These are phyloP conservation scores for Senna tora DNA, from an alignment of 306 rosid genomes.

Conservation along the genomic window DNA sequence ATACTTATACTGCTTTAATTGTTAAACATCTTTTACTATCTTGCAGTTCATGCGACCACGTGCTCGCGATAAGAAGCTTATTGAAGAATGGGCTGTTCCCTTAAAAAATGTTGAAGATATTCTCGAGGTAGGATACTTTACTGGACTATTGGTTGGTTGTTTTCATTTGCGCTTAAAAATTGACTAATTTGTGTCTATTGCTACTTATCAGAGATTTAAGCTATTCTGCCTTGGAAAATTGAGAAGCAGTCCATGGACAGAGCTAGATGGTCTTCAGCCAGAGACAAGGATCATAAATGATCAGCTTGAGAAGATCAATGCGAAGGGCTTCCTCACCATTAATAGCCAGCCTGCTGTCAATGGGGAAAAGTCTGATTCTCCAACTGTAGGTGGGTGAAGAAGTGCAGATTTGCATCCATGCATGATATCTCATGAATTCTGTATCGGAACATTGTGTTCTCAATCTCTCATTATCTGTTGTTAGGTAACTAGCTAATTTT, in stretches of 20 bases:
- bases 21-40: slow-evolving; percentile 18
- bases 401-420: slow-evolving; percentile 21
- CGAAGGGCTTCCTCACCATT: slow-evolving; percentile 85
- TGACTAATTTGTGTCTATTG: slow-evolving; percentile 29
- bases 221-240: slow-evolving; percentile 80
- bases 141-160: slow-evolving; percentile 5
- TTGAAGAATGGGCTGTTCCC: slow-evolving; percentile 92
- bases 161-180: slow-evolving; percentile 3
- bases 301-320: slow-evolving; percentile 69
- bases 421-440: slow-evolving; percentile 9
- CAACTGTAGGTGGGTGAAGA: slow-evolving; percentile 71
- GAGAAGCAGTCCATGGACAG: slow-evolving; percentile 98
- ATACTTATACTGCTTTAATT: slow-evolving; percentile 22
- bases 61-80: slow-evolving; percentile 83
- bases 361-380: slow-evolving; percentile 88
- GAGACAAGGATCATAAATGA: slow-evolving; percentile 88
- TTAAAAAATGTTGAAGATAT: slow-evolving; percentile 76
- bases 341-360: slow-evolving; percentile 97
- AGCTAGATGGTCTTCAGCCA: slow-evolving; percentile 91
- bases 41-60: slow-evolving; percentile 95
- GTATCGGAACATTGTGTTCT: slow-evolving; percentile 13
- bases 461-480: not conserved
- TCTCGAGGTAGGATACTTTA: slow-evolving; percentile 62
- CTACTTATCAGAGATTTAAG: slow-evolving; percentile 72
- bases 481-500: not conserved